Evolutionary conservation across 192 early-diverging fungal genomes (phyloP).

Genomic region (Umbelopsis vinacea): DNA sequence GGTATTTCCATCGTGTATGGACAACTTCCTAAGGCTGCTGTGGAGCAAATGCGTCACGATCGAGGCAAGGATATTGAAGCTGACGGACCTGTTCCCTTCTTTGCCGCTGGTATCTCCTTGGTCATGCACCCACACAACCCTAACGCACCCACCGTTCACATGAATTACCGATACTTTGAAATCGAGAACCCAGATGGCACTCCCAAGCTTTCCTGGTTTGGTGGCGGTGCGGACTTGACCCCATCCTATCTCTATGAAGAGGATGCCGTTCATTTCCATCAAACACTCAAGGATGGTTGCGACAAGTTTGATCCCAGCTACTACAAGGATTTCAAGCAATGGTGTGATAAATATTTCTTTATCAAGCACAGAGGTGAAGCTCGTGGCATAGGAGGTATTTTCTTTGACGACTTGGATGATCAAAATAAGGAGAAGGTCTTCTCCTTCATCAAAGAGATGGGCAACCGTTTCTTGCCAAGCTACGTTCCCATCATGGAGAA

Average conservation of each 20-base stretch:
- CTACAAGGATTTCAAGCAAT: conserved; percentile 92
- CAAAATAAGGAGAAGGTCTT: conserved; percentile 78
- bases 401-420: conserved; percentile 95
- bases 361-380: conserved; percentile 86
- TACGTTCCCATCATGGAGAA: conserved; percentile 89
- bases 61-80: conserved; percentile 67
- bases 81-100: conserved; percentile 72
- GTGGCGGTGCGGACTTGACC: conserved; percentile 95
- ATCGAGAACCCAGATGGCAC: conserved; percentile 66
- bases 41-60: conserved; percentile 87
- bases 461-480: conserved; percentile 77
- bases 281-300: conserved; percentile 88
- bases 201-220: conserved; percentile 91
- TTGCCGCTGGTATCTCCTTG: conserved; percentile 88
- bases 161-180: conserved; percentile 99
- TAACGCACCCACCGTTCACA: conserved; percentile 93
- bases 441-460: conserved; percentile 82
- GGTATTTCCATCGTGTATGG: conserved; percentile 88
- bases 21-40: conserved; percentile 75
- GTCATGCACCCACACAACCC: conserved; percentile 97
- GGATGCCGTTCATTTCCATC: conserved; percentile 94
- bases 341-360: conserved; percentile 97
- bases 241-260: conserved; percentile 90
- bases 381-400: conserved; percentile 96
- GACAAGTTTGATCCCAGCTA: conserved; percentile 83